A percentile compares a stretch with the other conserved stretches of the same genome.
These are phyloP conservation scores for Eruca vesicaria DNA, from an alignment of 441 rosid species.

Conservation along the genomic window DNA sequence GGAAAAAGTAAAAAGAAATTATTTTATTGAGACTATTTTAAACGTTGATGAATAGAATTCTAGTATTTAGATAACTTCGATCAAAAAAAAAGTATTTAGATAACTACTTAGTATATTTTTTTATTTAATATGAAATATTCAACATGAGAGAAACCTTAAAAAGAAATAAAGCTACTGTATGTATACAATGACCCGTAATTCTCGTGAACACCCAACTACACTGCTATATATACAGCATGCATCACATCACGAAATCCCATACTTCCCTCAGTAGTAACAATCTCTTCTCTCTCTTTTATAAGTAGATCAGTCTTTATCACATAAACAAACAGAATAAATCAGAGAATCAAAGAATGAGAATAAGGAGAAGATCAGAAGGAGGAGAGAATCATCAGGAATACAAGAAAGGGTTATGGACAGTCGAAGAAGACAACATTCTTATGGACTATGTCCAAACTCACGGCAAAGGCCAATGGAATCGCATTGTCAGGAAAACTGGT, in stretches of 20 bases:
- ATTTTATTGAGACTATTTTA: too few species aligned
- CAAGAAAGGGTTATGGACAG: constrained; percentile 58
- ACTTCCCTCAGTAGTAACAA: not conserved
- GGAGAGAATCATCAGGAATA: constrained; percentile 12
- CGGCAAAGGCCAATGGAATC: constrained; percentile 67
- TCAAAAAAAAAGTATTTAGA: too few species aligned
- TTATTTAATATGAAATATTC: too few species aligned
- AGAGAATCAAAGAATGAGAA: constrained; percentile 4
- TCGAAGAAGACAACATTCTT: constrained; percentile 55
- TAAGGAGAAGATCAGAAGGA: constrained; percentile 26
- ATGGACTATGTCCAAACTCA: constrained; percentile 45
- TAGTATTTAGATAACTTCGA: too few species aligned
- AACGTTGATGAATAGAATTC: too few species aligned
- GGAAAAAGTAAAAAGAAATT: too few species aligned
- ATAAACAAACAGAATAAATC: not conserved
- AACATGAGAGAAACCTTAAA: not conserved
- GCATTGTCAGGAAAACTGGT: constrained; percentile 46
- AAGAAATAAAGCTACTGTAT: not conserved
- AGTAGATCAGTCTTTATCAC: not conserved
- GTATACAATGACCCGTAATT: not conserved
- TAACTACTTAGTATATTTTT: not conserved
- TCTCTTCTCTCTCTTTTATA: not conserved
- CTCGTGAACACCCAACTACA: not conserved
- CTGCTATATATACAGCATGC: not conserved
- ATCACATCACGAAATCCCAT: not conserved